These are phyloP conservation scores for Scleromitrula shiraiana DNA, from an alignment of 2,329 filamentous ascomycete genomes.

Conservation along the genomic window DNA sequence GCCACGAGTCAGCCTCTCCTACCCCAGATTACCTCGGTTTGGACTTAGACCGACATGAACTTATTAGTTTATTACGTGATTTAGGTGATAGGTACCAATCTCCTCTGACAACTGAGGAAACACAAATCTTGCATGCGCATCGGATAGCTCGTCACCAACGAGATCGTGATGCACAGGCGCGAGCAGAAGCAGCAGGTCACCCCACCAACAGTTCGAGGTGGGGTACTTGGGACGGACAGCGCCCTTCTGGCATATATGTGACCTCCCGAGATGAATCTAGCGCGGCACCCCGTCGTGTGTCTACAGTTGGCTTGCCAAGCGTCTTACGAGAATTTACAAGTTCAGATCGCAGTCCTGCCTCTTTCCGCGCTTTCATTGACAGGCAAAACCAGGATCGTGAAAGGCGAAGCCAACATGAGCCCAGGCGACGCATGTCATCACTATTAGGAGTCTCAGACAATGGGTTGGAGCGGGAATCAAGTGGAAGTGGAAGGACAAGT, in stretches of 20 bases:
- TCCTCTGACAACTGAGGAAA: slow-evolving; percentile 47
- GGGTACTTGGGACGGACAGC: slow-evolving; percentile 14
- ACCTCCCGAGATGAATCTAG: slow-evolving; percentile 9
- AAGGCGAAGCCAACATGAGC: slow-evolving; percentile 20
- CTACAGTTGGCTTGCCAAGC: slow-evolving; percentile 20
- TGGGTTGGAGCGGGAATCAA: slow-evolving; percentile 15
- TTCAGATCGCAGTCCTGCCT: slow-evolving; percentile 24
- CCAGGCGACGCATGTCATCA: slow-evolving; percentile 22
- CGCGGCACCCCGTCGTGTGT: slow-evolving; percentile 17
- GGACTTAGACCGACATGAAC: slow-evolving; percentile 24
- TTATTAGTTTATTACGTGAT: slow-evolving; percentile 20
- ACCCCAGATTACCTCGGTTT: slow-evolving; percentile 26
- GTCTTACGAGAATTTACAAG: slow-evolving; percentile 28
- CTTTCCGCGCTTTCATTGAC: slow-evolving; percentile 28
- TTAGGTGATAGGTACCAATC: slow-evolving; percentile 39
- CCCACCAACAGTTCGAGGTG: slow-evolving; percentile 14
- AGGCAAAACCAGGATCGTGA: slow-evolving; percentile 30
- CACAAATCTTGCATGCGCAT: slow-evolving; percentile 47
- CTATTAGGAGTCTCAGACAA: slow-evolving; percentile 22
- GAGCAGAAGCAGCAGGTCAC: no score
- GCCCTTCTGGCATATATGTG: slow-evolving; percentile 7
- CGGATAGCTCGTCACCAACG: slow-evolving; percentile 43
- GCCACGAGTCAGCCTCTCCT: slow-evolving; percentile 18
- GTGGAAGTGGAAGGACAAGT: slow-evolving; percentile 10
- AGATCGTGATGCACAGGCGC: slow-evolving; percentile 20